Evolutionary conservation across 768 basidiomycete species (phyloP), one percentile per base, ranked within the genome.

Genomic region (Lactarius hatsudake): DNA sequence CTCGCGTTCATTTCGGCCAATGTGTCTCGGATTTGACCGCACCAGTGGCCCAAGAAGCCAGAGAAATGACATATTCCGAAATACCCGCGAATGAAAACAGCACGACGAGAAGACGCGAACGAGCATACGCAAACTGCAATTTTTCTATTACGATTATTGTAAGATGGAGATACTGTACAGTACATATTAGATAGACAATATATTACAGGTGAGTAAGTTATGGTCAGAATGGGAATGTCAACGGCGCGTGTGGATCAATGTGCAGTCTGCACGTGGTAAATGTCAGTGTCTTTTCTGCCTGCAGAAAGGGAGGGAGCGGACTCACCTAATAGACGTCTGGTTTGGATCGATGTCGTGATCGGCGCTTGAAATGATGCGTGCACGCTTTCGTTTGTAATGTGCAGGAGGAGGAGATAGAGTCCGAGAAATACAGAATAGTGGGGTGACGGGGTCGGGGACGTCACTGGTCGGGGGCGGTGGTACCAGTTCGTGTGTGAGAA

Each of bases 371-470:
- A 67, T 56, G 53, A 64, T 48, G 53, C 42, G 62, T 26, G 62
- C 66, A 23, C 66, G 66, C 53, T 61, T 64, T 40, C 66, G 62
- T 53, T 67, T 67, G 34, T 63, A 67, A 42, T 67, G 66, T 4
- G 66, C 34, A 2, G 66, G 66, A 36, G 66, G 66, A 8, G 66
- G 66, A n/a, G 59, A 56, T 30, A 67, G 40, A 13, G 53, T 15
- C 13, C 62, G 36, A 32, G 66, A 28, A 55, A 42, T 43, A 20
- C 34, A 55, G 30, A 34, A 36, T 55, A 62, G 32, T 28, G 59
- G 32, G 20, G 32, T n/a, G 13, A 45, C 10, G 17, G 48, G 58
- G 1, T 5, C 32, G 34, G 48, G 7, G n/a, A 12, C 3, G 36
- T 67, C 62, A 43, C 32, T 42, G 10, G 26, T 17, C 8, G 62